Conservation (phyloP, 495 filamentous ascomycete genomes). For the Penicillium malachiteum region DNA sequence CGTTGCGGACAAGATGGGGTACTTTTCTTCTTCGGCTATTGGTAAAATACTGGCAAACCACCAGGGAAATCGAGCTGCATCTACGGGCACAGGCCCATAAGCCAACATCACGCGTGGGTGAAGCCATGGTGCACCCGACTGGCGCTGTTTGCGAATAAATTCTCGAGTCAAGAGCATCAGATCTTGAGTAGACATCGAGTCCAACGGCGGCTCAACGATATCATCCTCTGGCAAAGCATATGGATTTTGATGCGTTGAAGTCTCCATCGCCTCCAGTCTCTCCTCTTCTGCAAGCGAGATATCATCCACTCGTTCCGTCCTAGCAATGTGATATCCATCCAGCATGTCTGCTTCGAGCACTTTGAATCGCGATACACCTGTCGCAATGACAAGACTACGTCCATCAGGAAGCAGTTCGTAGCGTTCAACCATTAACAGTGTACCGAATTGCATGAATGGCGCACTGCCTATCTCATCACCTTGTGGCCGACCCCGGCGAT, state of each 20-base stretch:
- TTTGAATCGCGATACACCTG: constrained; percentile 72
- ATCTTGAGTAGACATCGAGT: constrained; percentile 65
- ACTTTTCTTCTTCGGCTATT: constrained; percentile 75
- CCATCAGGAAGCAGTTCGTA: constrained; percentile 75
- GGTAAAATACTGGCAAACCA: constrained; percentile 87
- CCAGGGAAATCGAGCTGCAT: constrained; percentile 78
- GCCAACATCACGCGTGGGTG: constrained; percentile 63
- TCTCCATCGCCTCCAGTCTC: constrained; percentile 64
- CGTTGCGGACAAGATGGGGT: constrained; percentile 63
- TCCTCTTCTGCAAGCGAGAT: constrained; percentile 81
- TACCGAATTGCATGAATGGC: constrained; percentile 73
- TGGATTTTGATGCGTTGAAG: constrained; percentile 21
- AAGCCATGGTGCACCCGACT: constrained; percentile 68
- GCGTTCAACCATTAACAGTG: constrained; percentile 69
- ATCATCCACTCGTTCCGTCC: constrained; percentile 73
- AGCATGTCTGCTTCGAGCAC: constrained; percentile 59
- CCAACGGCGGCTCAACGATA: constrained; percentile 39
- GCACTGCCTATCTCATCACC: constrained; percentile 52
- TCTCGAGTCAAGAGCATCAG: constrained; percentile 61
- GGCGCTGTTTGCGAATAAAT: constrained; percentile 67
- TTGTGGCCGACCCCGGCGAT: constrained; percentile 53
- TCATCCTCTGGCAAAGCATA: constrained; percentile 13
- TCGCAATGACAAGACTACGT: constrained; percentile 73
- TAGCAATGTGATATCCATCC: constrained; percentile 77
- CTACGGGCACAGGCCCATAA: constrained; percentile 74